Percentiles rank a stretch among this genome's conserved stretches.
Conservation (phyloP, 257 asterid genomes). For the Solanum ahanhuiri region DNA sequence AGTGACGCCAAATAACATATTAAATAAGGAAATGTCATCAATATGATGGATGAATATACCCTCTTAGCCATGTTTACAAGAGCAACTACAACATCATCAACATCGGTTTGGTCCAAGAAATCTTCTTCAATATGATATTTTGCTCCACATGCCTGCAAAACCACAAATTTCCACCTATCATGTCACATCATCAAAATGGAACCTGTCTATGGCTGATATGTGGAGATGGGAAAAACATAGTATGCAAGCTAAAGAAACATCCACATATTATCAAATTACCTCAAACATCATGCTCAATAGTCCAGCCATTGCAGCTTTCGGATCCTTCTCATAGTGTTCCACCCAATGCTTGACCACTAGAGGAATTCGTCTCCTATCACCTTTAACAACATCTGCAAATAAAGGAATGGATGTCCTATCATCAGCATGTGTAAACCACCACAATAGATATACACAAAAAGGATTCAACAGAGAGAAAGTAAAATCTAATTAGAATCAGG, state of each 20-base stretch:
- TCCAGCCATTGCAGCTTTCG: slow-evolving; percentile 60
- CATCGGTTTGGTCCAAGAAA: slow-evolving; percentile 66
- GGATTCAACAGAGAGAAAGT: neutral
- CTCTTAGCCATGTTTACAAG: slow-evolving; percentile 75
- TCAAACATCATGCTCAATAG: slow-evolving; percentile 75
- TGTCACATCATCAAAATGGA: neutral
- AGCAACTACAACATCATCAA: slow-evolving; percentile 87
- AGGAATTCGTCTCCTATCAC: slow-evolving; percentile 71
- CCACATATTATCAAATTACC: slow-evolving; percentile 28
- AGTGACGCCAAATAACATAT: neutral
- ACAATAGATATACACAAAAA: slow-evolving; percentile 1
- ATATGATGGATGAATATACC: slow-evolving; percentile 43
- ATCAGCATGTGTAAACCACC: neutral
- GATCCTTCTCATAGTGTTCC: slow-evolving; percentile 66
- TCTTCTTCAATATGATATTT: slow-evolving; percentile 61
- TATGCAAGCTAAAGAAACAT: neutral
- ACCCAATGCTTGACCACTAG: slow-evolving; percentile 77
- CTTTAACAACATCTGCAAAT: slow-evolving; percentile 64
- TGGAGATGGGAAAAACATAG: neutral
- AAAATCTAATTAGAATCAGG: neutral
- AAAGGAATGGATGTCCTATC: neutral
- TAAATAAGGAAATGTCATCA: neutral
- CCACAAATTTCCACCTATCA: neutral
- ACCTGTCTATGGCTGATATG: neutral
- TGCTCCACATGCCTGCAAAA: slow-evolving; percentile 84